These are phyloP conservation scores for Lineolata rhizophorae DNA, from an alignment of 495 filamentous ascomycete species.

Conservation along the genomic window DNA sequence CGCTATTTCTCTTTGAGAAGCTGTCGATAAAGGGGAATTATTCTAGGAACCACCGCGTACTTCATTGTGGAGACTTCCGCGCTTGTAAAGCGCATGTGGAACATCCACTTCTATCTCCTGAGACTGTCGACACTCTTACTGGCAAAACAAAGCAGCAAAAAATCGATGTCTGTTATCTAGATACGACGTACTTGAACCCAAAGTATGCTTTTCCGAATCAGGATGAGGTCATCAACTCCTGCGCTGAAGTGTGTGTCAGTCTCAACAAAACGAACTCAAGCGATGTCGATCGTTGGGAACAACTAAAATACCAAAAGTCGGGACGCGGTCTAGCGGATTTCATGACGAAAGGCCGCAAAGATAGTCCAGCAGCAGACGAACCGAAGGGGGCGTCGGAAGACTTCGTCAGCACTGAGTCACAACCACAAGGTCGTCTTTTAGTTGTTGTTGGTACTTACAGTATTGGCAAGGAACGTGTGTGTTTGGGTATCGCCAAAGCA, in stretches of 20 bases:
- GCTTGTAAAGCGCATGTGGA: conserved; percentile 70
- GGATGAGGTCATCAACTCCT: conserved; percentile 64
- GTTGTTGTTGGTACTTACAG: conserved; percentile 92
- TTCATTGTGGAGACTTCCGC: conserved; percentile 93
- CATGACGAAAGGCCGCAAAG: conserved; percentile 21
- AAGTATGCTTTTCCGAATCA: conserved; percentile 90
- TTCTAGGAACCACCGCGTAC: conserved; percentile 43
- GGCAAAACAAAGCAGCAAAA: conserved; percentile 58
- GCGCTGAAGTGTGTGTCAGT: conserved; percentile 66
- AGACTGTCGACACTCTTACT: conserved; percentile 41
- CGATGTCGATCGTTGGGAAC: conserved; percentile 27
- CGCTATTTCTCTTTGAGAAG: conserved; percentile 84
- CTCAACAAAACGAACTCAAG: conserved; percentile 35
- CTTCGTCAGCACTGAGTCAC: conserved; percentile 5
- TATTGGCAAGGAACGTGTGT: conserved; percentile 95
- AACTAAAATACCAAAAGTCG: conserved; percentile 25
- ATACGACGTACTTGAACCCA: conserved; percentile 91
- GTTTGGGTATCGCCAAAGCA: conserved; percentile 71
- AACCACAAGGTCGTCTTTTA: conserved; percentile 42
- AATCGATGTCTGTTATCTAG: conserved; percentile 86
- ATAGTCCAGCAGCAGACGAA: conserved; percentile 12
- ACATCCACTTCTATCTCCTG: conserved; percentile 61
- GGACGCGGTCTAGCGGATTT: conserved; percentile 43
- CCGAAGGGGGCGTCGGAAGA: conserved; percentile 5
- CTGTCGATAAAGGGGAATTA: conserved; percentile 33